Conservation (phyloP, 345 rosid species). For the Microthlaspi erraticum region DNA sequence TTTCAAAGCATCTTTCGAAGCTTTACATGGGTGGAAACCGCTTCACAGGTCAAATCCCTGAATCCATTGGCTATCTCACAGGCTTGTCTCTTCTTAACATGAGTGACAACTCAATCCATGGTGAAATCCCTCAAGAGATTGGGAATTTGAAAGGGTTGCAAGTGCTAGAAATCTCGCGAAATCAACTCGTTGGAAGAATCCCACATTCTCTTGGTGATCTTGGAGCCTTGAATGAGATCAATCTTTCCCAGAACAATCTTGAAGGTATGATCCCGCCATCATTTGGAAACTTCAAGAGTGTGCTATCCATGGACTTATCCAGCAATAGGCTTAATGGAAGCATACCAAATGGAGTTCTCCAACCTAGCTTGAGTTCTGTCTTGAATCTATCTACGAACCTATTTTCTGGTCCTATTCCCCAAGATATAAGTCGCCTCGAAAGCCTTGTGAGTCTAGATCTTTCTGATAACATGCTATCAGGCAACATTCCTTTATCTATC, state of each 20-base stretch:
- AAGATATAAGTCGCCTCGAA: conserved; percentile 45
- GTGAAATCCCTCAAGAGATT: conserved; percentile 53
- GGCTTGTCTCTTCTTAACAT: conserved; percentile 51
- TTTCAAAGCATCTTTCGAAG: conserved; percentile 42
- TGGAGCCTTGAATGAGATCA: conserved; percentile 44
- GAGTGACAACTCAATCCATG: conserved; percentile 49
- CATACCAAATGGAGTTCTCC: conserved; percentile 53
- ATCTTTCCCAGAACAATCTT: conserved; percentile 52
- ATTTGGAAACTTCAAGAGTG: conserved; percentile 47
- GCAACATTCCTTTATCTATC: conserved; percentile 52
- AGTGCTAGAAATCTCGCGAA: conserved; percentile 47
- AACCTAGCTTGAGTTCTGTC: conserved; percentile 46
- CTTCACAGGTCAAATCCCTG: conserved; percentile 46
- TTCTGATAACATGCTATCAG: conserved; percentile 49
- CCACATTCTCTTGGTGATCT: conserved; percentile 54
- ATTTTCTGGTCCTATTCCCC: conserved; percentile 47
- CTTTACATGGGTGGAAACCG: conserved; percentile 53
- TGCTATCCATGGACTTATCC: conserved; percentile 57
- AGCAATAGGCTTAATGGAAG: conserved; percentile 55
- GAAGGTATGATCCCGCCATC: conserved; percentile 49
- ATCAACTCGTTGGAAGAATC: conserved; percentile 49
- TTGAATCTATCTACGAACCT: conserved; percentile 53
- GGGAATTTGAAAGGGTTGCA: conserved; percentile 50
- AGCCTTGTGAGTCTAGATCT: conserved; percentile 53
- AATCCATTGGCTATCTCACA: conserved; percentile 47